Evolutionary conservation across 805 yeast genomes (phyloP), one percentile per base, ranked within the genome.

Genomic region (Wickerhamomyces subpelliculosus): DNA sequence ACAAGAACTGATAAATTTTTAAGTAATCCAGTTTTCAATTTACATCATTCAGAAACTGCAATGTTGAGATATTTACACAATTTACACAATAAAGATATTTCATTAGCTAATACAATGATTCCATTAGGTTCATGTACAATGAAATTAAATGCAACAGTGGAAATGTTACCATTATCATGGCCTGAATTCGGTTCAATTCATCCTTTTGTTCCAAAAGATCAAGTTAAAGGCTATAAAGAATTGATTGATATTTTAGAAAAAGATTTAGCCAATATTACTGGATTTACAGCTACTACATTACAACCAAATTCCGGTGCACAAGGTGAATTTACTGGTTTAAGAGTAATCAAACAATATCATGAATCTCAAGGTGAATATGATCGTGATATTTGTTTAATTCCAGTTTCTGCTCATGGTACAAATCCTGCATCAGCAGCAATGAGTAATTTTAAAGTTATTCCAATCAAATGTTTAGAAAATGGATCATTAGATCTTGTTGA

Each of bases 301-400:
- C 94, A 87, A 80, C 98, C 98, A 45, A 93, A 93, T 60, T 86
- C 97, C 28, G 98, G 98, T 49, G 97, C 98, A 28, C 96, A 90
- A 63, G 98, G 98, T 62, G 98, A 93, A 64, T 93, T 84, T 64
- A 77, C 97, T 13, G 98, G 98, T 22, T 70, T 93, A 43, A 76
- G 94, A 42, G 87, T 88, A 32, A 90, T 93, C 48, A 74, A 79
- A 49, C 75, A 83, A 27, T 93, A 85, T 58, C 75, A 84, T 49
- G 75, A 78, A 44, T 66, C 81, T 17, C 70, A 67, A 32, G 95
- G 93, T 30, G 81, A 88, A 55, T 61, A 71, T 14, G 66, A 78
- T 42, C 75, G 98, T 57, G 78, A 88, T 59, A 72, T 93, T 38
- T 93, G 97, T 62, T 71, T 93, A 57, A 93, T 93, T 51, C 98